Base-by-base conservation (phyloP, 805 yeast species). In the Isabelozyma pseudorhagii region DNA sequence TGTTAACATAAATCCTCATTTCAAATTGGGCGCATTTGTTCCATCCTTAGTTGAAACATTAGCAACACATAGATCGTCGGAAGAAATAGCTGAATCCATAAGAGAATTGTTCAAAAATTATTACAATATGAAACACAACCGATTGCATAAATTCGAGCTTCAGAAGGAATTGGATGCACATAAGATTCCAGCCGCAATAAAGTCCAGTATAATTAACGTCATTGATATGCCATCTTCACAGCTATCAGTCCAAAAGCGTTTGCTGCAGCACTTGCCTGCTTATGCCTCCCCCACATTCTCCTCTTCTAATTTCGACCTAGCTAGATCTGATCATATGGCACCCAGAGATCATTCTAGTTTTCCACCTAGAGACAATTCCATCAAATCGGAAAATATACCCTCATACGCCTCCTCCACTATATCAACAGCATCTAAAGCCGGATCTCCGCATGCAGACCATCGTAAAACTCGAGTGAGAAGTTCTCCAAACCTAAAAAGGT, bases 81-180 rank as follows among this genome's bases (percentile, higher is more conserved):
- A 39, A 9, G 59, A 52, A 29, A 50, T 66, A 6, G 49, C 54
- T 11, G 50, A 53, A 14, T 53, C 60, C n/a, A 49, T 63, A 5
- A 54, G 47, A 41, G 45, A 47, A 7, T 54, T 71, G 17, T 60
- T 70, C 17, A 56, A 54, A 4, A 54, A 55, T 47, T 70, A 63
- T 57, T 71, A 67, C 52, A 59, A 59, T 36, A 43, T 62, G 47
- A 62, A 58, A 43, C 63, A 62, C 11, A 68, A 67, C 53, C 67
- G 67, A 43, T 54, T 69, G 13, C 82, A 82, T 38, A 74, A 71
- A 53, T 64, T 62, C 29, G 84, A 80, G 51, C 66, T 83, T 38
- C 60, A 70, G 8, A 62, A 63, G 31, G 79, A 76, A 34, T 54
- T 83, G 49, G 62, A 64, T 14, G 49, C 61, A 4, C 69, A 71